Evolutionary conservation across 176 grass and related monocot species (phyloP), one percentile per base, ranked within the genome.

Genomic region (Puccinellia tenuiflora): DNA sequence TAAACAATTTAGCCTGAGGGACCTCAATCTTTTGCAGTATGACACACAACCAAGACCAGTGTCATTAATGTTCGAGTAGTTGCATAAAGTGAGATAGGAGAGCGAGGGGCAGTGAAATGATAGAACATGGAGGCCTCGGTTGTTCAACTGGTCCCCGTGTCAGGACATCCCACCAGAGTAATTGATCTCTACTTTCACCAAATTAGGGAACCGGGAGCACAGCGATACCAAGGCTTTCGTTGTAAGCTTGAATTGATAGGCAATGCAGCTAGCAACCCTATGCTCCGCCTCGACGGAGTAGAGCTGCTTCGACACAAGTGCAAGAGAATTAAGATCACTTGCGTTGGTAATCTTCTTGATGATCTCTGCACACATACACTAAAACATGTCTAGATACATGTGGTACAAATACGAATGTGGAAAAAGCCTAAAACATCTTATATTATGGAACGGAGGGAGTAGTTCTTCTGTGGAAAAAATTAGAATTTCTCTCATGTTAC

Each of bases 181-280:
- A 67, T 54, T n/a, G 33, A 92, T 96, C 63, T 96, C 93, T 11
- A 96, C 57, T 80, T 88, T 96, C 62, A 25, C 78, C 77, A 92
- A 46, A 68, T 91, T 96, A 11, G 80, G 73, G 73, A 92, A 92
- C 12, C 88, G 79, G 2, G 25, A 31, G 50, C 83, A 96, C 47
- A 92, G 47, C 3, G 64, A 79, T 33, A 76, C 29, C 48, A 96
- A 57, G 40, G 83, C 83, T 78, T 90, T 86, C 3, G 70, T 86
- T 46, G 88, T 81, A 35, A 80, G 88, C 50, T 92, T 48, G 26
- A 96, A 64, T 6, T 65, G 65, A 20, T 39, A 80, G 20, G 90
- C 90, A 25, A 96, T 62, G 26, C 46, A 48, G 51, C 92, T 52
- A 61, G 55, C 76, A 21, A 59, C 73, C 53, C 93, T 90, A 64